Conservation (phyloP, 75 land plant species). For the Cunninghamia lanceolata region DNA sequence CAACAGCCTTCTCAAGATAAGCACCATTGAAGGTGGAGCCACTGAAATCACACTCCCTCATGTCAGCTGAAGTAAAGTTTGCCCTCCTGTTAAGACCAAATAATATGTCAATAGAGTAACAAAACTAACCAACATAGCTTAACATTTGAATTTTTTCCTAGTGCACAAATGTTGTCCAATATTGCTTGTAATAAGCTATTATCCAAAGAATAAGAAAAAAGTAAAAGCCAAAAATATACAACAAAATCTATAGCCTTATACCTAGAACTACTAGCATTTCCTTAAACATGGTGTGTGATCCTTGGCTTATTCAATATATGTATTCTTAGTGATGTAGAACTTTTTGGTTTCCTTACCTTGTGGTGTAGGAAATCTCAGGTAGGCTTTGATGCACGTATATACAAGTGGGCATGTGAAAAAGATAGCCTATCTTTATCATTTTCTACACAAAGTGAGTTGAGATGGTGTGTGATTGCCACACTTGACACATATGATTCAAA, state of each 20-base stretch:
- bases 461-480: not conserved
- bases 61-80: slow-evolving; percentile 98
- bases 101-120: not conserved
- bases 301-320: not conserved
- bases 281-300: not conserved
- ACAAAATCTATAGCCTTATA: not conserved
- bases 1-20: slow-evolving; percentile 99
- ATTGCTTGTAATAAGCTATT: not conserved
- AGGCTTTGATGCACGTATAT: not conserved
- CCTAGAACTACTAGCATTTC: not conserved
- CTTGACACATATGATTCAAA: not conserved
- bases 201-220: not conserved
- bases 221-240: not conserved
- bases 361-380: not conserved
- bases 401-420: not conserved
- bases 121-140: not conserved
- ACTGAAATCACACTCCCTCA: slow-evolving; percentile 98
- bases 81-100: slow-evolving; percentile 66
- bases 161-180: not conserved
- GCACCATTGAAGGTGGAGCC: slow-evolving; percentile 97
- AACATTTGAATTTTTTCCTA: not conserved
- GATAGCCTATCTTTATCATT: not conserved
- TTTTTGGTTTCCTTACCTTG: not conserved
- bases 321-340: not conserved
- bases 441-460: not conserved